Evolutionary conservation across 176 grass and related monocot species (phyloP).

Genomic region (Aegilops tauschii): DNA sequence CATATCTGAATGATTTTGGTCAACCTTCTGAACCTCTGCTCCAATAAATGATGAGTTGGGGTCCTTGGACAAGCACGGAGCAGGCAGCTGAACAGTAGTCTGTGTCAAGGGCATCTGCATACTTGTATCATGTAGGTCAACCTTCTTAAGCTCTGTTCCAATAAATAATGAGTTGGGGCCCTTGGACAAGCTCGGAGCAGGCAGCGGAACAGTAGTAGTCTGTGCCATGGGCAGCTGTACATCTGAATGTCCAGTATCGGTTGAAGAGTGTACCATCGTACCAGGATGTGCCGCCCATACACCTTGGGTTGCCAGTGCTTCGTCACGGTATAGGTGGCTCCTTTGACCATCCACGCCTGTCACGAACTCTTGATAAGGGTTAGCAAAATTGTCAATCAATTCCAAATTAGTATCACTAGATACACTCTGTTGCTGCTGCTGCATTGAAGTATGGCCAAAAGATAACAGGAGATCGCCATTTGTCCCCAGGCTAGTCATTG

Average conservation of each 20-base stretch:
- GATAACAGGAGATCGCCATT: conserved; percentile 5
- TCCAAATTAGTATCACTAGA: conserved; percentile 32
- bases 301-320: conserved; percentile 13
- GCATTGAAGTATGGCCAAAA: conserved; percentile 7
- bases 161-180: conserved; percentile 19
- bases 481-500: background rate
- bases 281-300: background rate
- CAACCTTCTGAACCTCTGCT: conserved; percentile 5
- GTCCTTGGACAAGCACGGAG: background rate
- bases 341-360: conserved; percentile 26
- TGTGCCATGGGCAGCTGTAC: conserved; percentile 22
- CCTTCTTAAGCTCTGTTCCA: conserved; percentile 16
- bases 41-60: background rate
- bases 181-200: conserved; percentile 7
- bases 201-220: conserved; percentile 8
- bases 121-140: background rate
- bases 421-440: conserved; percentile 21
- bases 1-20: conserved; percentile 5
- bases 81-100: background rate
- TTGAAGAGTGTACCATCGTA: conserved; percentile 23
- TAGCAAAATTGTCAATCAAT: conserved; percentile 9
- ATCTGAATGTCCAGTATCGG: conserved; percentile 2
- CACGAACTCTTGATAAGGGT: conserved; percentile 22
- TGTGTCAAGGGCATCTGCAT: background rate
- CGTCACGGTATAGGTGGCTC: conserved; percentile 12